A percentile compares a stretch with the other conserved stretches of the same genome.
phyloP scores from a whole-genome alignment of 192 early-diverging fungal genomes.

The Backusella tarrabulga region DNA sequence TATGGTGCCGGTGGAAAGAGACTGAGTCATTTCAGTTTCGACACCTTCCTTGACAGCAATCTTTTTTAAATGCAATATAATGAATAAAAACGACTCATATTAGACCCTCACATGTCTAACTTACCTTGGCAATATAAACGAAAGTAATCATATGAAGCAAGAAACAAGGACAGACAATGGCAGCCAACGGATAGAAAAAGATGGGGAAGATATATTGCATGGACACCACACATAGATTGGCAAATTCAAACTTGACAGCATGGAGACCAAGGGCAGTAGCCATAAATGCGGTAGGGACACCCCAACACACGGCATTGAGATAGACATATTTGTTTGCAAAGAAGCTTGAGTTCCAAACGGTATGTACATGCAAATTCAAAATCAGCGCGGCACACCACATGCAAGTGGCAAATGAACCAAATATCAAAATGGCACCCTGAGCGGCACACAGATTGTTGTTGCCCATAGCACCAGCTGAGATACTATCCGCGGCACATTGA shows the following conservation, averaged over 20 bases:
- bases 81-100: neutral
- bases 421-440: constrained; percentile 51
- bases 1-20: constrained; percentile 5
- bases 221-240: constrained; percentile 48
- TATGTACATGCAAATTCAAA: constrained; percentile 52
- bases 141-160: constrained; percentile 51
- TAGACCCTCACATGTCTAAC: too few relatives aligned
- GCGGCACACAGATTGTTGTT: constrained; percentile 50
- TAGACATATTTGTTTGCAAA: constrained; percentile 40
- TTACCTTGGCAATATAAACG: constrained; percentile 44
- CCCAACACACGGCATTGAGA: constrained; percentile 50
- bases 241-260: constrained; percentile 47
- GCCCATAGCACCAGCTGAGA: constrained; percentile 36
- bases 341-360: constrained; percentile 55
- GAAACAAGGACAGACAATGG: constrained; percentile 47
- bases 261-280: constrained; percentile 36
- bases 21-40: constrained; percentile 31
- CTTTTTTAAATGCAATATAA: neutral
- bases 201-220: constrained; percentile 35
- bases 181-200: constrained; percentile 56
- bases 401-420: constrained; percentile 41
- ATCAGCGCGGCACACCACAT: constrained; percentile 46
- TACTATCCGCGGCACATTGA: constrained; percentile 38
- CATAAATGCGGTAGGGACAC: constrained; percentile 37
- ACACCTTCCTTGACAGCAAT: constrained; percentile 28